Evolutionary conservation across 768 basidiomycete species (phyloP).

Genomic region (Guyanaporus albipodus): DNA sequence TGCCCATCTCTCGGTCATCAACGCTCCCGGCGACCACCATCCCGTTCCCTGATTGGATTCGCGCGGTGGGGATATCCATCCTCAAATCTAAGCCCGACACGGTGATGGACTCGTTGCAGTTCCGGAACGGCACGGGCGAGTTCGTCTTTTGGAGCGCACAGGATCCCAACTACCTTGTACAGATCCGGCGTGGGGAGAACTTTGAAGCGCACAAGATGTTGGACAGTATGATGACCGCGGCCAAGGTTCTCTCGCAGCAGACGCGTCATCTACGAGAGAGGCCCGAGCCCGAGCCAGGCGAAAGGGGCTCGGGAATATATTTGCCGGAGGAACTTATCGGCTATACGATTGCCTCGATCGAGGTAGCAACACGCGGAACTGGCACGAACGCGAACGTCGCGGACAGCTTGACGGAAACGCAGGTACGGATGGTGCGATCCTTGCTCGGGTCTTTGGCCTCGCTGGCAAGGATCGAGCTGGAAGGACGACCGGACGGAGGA

Average conservation of each 20-base stretch:
- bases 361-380: constrained; percentile 74
- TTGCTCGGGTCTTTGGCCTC: constrained; percentile 66
- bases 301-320: constrained; percentile 82
- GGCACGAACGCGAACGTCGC: constrained; percentile 48
- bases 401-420: constrained; percentile 65
- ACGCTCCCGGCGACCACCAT: constrained; percentile 43
- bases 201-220: constrained; percentile 75
- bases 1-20: constrained; percentile 67
- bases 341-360: constrained; percentile 81
- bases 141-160: constrained; percentile 88
- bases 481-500: constrained; percentile 67
- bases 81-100: constrained; percentile 79
- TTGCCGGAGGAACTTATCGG: constrained; percentile 88
- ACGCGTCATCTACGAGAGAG: constrained; percentile 78
- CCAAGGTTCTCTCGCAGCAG: constrained; percentile 80
- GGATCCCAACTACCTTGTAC: constrained; percentile 62
- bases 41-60: constrained; percentile 86
- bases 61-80: constrained; percentile 84
- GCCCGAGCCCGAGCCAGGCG: constrained; percentile 63
- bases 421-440: constrained; percentile 72
- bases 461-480: constrained; percentile 65
- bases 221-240: constrained; percentile 76
- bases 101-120: constrained; percentile 66
- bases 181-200: constrained; percentile 50
- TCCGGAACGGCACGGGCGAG: constrained; percentile 78